Conservation (phyloP, 1,284 basidiomycete species). For the Sporisorium exsertum region DNA sequence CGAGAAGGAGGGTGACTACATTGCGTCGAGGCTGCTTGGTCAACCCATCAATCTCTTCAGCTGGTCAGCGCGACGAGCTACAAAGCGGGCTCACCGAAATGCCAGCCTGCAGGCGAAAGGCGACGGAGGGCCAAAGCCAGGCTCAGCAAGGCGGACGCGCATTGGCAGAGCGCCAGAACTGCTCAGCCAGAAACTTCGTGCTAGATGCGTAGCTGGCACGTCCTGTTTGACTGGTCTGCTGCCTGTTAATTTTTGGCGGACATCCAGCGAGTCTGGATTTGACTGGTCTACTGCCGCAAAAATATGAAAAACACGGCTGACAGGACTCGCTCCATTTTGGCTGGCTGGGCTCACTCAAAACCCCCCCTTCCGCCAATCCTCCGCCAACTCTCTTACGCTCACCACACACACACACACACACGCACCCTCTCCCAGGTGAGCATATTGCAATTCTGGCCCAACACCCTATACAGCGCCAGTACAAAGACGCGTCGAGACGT, state of each 20-base stretch:
- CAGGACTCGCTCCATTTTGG: conserved; percentile 7
- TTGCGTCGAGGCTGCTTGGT: no score
- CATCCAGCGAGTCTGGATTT: neutral
- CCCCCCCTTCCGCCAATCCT: conserved; percentile 26
- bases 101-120: neutral
- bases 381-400: conserved; percentile 46
- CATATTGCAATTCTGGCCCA: conserved; percentile 36
- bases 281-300: conserved; percentile 23
- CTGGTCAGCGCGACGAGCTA: no score
- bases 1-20: no score
- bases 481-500: conserved; percentile 45
- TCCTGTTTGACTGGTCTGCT: conserved; percentile 27
- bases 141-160: neutral
- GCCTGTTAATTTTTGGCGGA: conserved; percentile 5
- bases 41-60: no score
- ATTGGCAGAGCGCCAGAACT: neutral
- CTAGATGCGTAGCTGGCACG: neutral
- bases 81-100: neutral
- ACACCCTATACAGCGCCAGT: conserved; percentile 8
- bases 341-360: conserved; percentile 41
- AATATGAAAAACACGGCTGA: conserved; percentile 1
- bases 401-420: conserved; percentile 33
- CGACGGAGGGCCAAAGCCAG: neutral
- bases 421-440: conserved; percentile 33
- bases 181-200: conserved; percentile 10